Base-by-base conservation (phyloP, 2,329 filamentous ascomycete genomes). In the Xylariaceae sp. region DNA sequence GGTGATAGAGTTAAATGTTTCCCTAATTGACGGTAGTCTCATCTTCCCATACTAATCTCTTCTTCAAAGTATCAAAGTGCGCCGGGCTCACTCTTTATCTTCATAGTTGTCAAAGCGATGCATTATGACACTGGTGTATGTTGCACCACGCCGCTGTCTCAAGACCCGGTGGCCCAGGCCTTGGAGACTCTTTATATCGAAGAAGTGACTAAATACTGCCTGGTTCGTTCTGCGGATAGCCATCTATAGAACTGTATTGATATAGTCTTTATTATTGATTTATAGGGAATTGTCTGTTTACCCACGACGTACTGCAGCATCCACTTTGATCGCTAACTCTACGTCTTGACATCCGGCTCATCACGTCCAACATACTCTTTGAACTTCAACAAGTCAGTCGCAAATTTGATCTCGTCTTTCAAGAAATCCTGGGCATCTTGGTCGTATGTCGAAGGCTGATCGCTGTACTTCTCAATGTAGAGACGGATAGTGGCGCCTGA, bases 271-370 rank as follows among this genome's bases (percentile, higher is more conserved):
- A 14, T 35, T 15, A 18, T 2, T 22, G 36, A 27, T 14, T 31
- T 41, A 19, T n/a, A 33, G 2, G 11, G 30, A 15, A 14, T 18
- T 14, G 38, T 30, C 18, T 4, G 11, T 41, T 38, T 7, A 10
- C 19, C 14, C n/a, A 30, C 19, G 14, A 12, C 22, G 42, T 11
- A 2, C 11, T 32, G 22, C 12, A 17, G 44, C 15, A 33, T 30
- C 11, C 6, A 47, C 19, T n/a, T 32, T 6, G 11, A n/a, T 19
- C 33, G 2, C 30, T 15, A 22, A n/a, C 39, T 22, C 73, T 85
- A 97, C 53, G 92, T 99, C 85, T 91, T 95, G 64, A 99, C 94
- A 73, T 96, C 90, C 33, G 94, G 94, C 76, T 96, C 87, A 62
- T 90, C 90, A 54, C 91, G 86, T 67, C 90, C 91, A 62, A 97